These are phyloP conservation scores for Lactarius evosmus DNA, from an alignment of 768 basidiomycete genomes.

Conservation along the genomic window DNA sequence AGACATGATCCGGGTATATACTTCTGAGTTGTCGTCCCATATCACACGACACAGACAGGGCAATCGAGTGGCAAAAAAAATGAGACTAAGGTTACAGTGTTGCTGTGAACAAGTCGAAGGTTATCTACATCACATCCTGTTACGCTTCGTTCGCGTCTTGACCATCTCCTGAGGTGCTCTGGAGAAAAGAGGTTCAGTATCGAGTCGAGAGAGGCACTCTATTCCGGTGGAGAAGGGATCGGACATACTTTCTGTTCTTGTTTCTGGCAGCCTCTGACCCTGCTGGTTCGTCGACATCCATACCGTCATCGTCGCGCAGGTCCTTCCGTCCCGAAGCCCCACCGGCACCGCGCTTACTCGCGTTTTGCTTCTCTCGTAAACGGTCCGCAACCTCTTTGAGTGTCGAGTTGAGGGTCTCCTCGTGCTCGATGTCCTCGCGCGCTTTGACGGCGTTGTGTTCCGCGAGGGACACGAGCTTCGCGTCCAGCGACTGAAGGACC, in stretches of 20 bases:
- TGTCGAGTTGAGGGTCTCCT: slow-evolving; percentile 47
- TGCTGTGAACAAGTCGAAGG: slow-evolving; percentile 8
- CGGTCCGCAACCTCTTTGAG: slow-evolving; percentile 64
- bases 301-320: slow-evolving; percentile 25
- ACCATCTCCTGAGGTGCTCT: slow-evolving; percentile 28
- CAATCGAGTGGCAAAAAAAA: neutral
- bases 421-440: slow-evolving; percentile 49
- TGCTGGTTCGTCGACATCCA: slow-evolving; percentile 29
- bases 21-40: neutral
- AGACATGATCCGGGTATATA: slow-evolving; percentile 12
- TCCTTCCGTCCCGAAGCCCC: slow-evolving; percentile 18
- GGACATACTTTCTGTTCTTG: slow-evolving; percentile 26
- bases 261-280: slow-evolving; percentile 15
- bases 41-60: slow-evolving; percentile 11
- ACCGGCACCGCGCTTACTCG: slow-evolving; percentile 23
- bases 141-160: slow-evolving; percentile 23
- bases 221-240: neutral
- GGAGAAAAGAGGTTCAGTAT: neutral
- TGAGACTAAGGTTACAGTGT: slow-evolving; percentile 21
- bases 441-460: slow-evolving; percentile 43
- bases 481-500: slow-evolving; percentile 70
- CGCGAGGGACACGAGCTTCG: slow-evolving; percentile 58
- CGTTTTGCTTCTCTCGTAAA: slow-evolving; percentile 44
- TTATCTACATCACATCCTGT: slow-evolving; percentile 21
- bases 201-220: neutral